Percentiles rank a stretch among this genome's conserved stretches.
phyloP scores from a whole-genome alignment of 331 rosid genomes.

The Saraca asoca region DNA sequence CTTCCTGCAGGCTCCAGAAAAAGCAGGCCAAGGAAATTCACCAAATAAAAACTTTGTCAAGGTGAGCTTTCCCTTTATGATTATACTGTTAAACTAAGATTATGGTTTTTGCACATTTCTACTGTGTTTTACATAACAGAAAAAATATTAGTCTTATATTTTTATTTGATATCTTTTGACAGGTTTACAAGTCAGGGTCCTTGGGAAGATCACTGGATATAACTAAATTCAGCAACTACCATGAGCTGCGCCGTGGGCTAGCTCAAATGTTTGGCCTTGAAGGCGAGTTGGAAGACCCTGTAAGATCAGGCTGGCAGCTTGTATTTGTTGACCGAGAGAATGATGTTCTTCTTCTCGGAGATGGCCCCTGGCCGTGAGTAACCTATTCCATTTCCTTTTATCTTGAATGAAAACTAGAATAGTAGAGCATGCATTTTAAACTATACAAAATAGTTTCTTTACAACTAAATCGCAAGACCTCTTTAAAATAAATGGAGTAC shows the following conservation, averaged over 20 bases:
- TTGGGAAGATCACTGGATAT: conserved; percentile 87
- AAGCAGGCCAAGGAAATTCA: too few species aligned
- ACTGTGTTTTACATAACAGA: too few species aligned
- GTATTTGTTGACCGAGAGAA: conserved; percentile 98
- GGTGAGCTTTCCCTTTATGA: too few species aligned
- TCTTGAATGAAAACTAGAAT: background rate
- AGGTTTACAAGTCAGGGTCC: conserved; percentile 92
- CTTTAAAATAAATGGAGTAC: conserved; percentile 7
- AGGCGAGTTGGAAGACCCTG: conserved; percentile 91
- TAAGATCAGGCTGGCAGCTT: conserved; percentile 99
- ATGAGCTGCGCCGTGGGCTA: conserved; percentile 82
- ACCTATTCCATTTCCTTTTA: background rate
- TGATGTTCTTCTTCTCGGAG: conserved; percentile 96
- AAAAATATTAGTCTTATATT: too few species aligned
- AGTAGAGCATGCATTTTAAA: background rate
- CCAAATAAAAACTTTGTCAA: too few species aligned
- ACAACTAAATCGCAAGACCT: background rate
- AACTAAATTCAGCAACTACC: conserved; percentile 84
- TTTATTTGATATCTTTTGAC: too few species aligned
- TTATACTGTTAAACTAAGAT: too few species aligned
- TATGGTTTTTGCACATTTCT: too few species aligned
- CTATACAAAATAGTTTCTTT: conserved; percentile 1
- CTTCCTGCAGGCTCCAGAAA: too few species aligned
- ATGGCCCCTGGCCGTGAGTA: conserved; percentile 99
- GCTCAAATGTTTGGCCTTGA: conserved; percentile 93